phyloP scores from a whole-genome alignment of 2,329 filamentous ascomycete species.

The Magnaporthiopsis incrustans region DNA sequence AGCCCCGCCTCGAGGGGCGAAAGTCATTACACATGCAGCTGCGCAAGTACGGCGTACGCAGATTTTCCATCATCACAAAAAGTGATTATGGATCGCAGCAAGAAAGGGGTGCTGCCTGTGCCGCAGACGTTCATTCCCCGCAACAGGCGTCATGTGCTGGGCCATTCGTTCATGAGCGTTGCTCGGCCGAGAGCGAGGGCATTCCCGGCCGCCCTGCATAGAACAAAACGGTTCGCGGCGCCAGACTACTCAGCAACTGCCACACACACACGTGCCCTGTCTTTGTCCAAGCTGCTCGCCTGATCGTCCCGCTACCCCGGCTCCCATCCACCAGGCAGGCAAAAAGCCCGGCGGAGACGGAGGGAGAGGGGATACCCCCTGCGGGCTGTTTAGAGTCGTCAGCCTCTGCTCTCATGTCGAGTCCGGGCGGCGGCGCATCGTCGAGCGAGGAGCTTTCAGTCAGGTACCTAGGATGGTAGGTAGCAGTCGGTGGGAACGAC shows the following conservation, averaged over 20 bases:
- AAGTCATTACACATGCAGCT: no score
- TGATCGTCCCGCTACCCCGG: slow-evolving; percentile 13
- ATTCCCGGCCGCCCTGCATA: neutral
- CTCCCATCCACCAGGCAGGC: neutral
- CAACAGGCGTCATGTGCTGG: no score
- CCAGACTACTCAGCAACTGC: neutral
- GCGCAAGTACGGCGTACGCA: no score
- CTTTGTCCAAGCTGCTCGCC: neutral
- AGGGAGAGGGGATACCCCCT: no score
- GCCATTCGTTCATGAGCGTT: neutral
- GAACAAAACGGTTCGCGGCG: neutral
- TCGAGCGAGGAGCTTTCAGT: no score
- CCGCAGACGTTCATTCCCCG: no score
- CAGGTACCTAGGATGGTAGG: no score
- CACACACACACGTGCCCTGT: neutral
- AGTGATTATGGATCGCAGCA: no score
- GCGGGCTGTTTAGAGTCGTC: neutral
- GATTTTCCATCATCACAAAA: no score
- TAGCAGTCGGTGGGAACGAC: neutral
- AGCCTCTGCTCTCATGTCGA: neutral
- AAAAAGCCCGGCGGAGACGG: neutral
- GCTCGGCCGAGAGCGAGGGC: neutral
- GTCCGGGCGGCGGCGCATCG: no score
- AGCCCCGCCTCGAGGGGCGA: no score
- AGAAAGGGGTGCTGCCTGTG: no score